Conservation (phyloP, 768 basidiomycete genomes). For the Naematelia encephala region DNA sequence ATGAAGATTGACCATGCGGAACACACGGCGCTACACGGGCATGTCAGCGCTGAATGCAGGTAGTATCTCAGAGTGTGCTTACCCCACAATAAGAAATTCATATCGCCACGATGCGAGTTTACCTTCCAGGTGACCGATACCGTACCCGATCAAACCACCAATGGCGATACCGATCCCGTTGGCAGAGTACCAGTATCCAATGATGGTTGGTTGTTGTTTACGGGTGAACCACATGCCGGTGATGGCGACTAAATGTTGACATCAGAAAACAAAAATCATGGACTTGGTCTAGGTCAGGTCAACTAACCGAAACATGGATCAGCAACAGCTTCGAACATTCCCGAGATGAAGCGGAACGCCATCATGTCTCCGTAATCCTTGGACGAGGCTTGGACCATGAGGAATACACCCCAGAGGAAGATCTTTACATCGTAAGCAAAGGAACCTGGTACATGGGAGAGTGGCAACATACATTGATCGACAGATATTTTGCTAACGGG, state of each 20-base stretch:
- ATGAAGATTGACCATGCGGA: constrained; percentile 40
- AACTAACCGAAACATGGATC: constrained; percentile 38
- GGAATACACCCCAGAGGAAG: constrained; percentile 52
- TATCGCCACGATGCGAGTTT: constrained; percentile 50
- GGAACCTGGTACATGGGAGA: too few species aligned
- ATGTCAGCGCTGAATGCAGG: too few species aligned
- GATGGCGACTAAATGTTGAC: constrained; percentile 44
- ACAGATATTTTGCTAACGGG: constrained; percentile 38
- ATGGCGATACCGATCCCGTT: constrained; percentile 54
- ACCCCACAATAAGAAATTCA: constrained; percentile 44
- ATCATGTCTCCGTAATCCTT: constrained; percentile 50
- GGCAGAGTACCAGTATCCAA: constrained; percentile 51
- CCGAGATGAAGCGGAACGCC: constrained; percentile 52
- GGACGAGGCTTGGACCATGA: constrained; percentile 53
- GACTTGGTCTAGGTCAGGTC: too few species aligned
- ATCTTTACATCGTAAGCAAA: constrained; percentile 8
- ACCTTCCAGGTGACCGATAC: constrained; percentile 40
- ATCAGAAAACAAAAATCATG: too few species aligned
- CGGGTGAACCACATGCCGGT: constrained; percentile 53
- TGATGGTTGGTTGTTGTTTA: constrained; percentile 51
- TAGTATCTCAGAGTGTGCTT: background rate
- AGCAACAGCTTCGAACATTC: constrained; percentile 52
- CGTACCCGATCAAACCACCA: constrained; percentile 52
- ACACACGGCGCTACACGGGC: constrained; percentile 38
- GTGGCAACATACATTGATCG: constrained; percentile 24